Evolutionary conservation across 2,329 filamentous ascomycete genomes (phyloP), one percentile per base, ranked within the genome.

Genomic region (Penicillium sp.): DNA sequence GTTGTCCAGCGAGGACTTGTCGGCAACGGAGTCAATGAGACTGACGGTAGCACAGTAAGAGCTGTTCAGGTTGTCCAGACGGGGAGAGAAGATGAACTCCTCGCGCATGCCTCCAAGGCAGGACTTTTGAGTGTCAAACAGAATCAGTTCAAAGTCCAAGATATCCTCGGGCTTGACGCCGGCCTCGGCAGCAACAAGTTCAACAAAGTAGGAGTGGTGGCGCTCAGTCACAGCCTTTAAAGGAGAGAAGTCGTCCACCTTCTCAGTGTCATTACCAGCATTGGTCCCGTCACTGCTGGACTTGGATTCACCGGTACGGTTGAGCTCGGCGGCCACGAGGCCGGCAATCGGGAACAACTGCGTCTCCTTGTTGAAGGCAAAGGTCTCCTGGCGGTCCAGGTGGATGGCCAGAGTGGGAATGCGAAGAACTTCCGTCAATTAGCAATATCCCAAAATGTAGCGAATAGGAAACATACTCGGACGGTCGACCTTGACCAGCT

Each of bases 361-460:
- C 25, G 89, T 92, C 81, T 99, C 95, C 81, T 97, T 98, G 83
- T 98, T 99, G 73, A 96, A 96, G 57, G 91, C 84, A 71, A 99
- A 99, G 63, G 84, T 91, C 69, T 90, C 84, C 69, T 91, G 88
- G 57, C 94, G 89, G 72, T 97, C 90, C 59, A 99, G 86, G 78
- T 99, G 95, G 66, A 98, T 96, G 37, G 95, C 95, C 64, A 99
- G 82, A 3, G 92, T 96, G 1, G 95, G 95, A 61, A 99, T 94
- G 54, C 95, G 87, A 66, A 98, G 84, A 68, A 99, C 80, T 82
- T 50, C 8, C 5, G 38, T 43, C 45, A 1, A 22, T 51, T 47
- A 55, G 64, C 22, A 63, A 53, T 17, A 8, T 5, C 39, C 14
- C 20, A 22, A 4, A 11, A 28, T 10, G 8, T 14, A 7, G 12